These are phyloP conservation scores for Botrytis pseudocinerea DNA, from an alignment of 2,329 filamentous ascomycete genomes.

Conservation along the genomic window DNA sequence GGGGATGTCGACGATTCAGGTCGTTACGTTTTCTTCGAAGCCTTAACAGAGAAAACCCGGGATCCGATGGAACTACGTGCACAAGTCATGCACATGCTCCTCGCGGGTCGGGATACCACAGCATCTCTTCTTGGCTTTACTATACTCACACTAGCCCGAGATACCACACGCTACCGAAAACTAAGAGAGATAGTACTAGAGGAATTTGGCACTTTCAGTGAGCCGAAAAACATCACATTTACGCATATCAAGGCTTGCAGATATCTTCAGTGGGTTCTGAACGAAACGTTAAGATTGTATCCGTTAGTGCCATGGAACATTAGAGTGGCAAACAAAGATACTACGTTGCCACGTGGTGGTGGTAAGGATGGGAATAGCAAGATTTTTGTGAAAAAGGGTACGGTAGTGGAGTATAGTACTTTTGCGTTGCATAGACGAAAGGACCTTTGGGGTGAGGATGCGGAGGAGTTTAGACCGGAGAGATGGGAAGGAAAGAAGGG, in stretches of 20 bases:
- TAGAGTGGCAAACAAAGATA: constrained; percentile 43
- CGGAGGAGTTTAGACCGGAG: constrained; percentile 43
- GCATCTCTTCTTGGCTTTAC: constrained; percentile 49
- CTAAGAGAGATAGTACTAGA: constrained; percentile 46
- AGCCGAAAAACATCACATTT: constrained; percentile 37
- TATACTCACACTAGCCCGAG: constrained; percentile 34
- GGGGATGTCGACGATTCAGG: constrained; percentile 31
- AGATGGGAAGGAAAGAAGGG: constrained; percentile 45
- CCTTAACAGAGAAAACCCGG: constrained; percentile 51
- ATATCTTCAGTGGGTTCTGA: constrained; percentile 38
- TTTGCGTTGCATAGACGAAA: constrained; percentile 42
- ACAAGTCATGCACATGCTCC: constrained; percentile 55
- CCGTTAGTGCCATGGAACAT: constrained; percentile 56
- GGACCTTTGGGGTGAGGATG: constrained; percentile 44
- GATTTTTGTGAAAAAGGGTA: constrained; percentile 40
- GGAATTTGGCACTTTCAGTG: constrained; percentile 41
- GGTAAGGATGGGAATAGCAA: constrained; percentile 41
- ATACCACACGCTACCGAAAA: constrained; percentile 46
- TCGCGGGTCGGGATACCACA: constrained; percentile 61
- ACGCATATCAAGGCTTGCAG: constrained; percentile 35
- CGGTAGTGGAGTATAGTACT: constrained; percentile 37
- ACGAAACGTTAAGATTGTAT: constrained; percentile 51
- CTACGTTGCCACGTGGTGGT: constrained; percentile 42
- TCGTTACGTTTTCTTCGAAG: constrained; percentile 55
- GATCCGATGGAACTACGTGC: constrained; percentile 50